phyloP scores from a whole-genome alignment of 805 yeast species.

The Tetrapisispora nanseiensis region DNA sequence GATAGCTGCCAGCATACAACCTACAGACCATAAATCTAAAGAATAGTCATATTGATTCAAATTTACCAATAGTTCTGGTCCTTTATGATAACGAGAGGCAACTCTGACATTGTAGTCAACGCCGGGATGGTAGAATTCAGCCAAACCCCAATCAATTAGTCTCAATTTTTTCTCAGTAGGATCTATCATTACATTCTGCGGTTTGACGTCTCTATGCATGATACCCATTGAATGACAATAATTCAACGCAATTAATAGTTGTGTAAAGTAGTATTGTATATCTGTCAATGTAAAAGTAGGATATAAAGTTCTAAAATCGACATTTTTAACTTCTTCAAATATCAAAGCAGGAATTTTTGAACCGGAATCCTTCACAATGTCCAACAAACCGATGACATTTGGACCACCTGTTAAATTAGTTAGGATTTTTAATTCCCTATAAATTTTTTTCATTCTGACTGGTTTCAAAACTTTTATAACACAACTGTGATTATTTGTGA shows the following conservation, averaged over 20 bases:
- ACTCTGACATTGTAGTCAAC: slow-evolving; percentile 86
- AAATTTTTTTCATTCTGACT: slow-evolving; percentile 84
- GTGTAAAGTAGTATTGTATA: slow-evolving; percentile 74
- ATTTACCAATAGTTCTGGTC: slow-evolving; percentile 82
- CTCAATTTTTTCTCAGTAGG: slow-evolving; percentile 52
- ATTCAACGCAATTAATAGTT: slow-evolving; percentile 73
- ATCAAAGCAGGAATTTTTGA: slow-evolving; percentile 82
- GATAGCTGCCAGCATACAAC: slow-evolving; percentile 85
- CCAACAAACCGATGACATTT: slow-evolving; percentile 63
- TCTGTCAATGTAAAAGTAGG: slow-evolving; percentile 70
- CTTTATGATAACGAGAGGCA: slow-evolving; percentile 85
- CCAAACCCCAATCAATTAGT: slow-evolving; percentile 90
- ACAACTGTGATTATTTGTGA: slow-evolving; percentile 49
- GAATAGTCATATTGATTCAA: slow-evolving; percentile 80
- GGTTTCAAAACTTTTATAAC: slow-evolving; percentile 91
- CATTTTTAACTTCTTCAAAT: slow-evolving; percentile 75
- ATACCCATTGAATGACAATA: slow-evolving; percentile 89
- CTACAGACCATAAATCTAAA: slow-evolving; percentile 82
- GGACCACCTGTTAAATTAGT: slow-evolving; percentile 81
- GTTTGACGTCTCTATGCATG: slow-evolving; percentile 90
- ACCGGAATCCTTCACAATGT: slow-evolving; percentile 79
- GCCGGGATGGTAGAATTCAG: slow-evolving; percentile 86
- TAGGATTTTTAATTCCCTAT: slow-evolving; percentile 79
- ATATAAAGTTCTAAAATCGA: slow-evolving; percentile 78
- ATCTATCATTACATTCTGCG: slow-evolving; percentile 90